Evolutionary conservation across 2,329 filamentous ascomycete genomes (phyloP).

Genomic region (Fusarium mangiferae): DNA sequence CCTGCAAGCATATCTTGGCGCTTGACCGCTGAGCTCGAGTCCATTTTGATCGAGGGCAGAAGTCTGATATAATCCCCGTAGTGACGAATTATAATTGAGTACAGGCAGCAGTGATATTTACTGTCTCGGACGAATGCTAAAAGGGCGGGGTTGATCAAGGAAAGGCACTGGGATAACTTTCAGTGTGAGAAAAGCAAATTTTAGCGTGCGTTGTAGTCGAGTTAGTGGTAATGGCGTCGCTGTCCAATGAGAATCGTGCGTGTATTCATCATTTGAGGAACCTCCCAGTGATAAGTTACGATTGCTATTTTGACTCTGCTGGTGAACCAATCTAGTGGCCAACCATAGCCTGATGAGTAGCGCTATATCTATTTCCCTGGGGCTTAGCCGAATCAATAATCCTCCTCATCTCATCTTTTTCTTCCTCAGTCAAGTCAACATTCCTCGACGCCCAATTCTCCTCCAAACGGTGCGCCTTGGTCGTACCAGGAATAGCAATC

Average conservation of each 20-base stretch:
- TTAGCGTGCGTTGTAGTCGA: background rate
- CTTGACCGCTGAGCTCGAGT: too few relatives aligned
- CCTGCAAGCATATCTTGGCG: background rate
- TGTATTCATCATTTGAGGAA: background rate
- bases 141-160: background rate
- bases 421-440: background rate
- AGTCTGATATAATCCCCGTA: accelerated
- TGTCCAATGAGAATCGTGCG: too few relatives aligned
- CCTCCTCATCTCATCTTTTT: background rate
- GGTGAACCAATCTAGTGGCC: background rate
- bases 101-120: too few relatives aligned
- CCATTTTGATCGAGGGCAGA: accelerated
- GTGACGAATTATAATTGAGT: background rate
- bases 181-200: background rate
- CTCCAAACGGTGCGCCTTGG: background rate
- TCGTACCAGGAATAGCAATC: conserved; percentile 11
- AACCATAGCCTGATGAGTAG: background rate
- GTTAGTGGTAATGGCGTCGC: background rate
- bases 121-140: background rate
- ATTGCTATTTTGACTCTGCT: background rate
- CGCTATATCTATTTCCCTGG: background rate
- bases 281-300: background rate
- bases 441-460: background rate
- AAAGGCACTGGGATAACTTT: background rate
- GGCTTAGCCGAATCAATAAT: conserved; percentile 2